phyloP scores from a whole-genome alignment of 345 rosid species.

The Diplotaxis tenuifolia region DNA sequence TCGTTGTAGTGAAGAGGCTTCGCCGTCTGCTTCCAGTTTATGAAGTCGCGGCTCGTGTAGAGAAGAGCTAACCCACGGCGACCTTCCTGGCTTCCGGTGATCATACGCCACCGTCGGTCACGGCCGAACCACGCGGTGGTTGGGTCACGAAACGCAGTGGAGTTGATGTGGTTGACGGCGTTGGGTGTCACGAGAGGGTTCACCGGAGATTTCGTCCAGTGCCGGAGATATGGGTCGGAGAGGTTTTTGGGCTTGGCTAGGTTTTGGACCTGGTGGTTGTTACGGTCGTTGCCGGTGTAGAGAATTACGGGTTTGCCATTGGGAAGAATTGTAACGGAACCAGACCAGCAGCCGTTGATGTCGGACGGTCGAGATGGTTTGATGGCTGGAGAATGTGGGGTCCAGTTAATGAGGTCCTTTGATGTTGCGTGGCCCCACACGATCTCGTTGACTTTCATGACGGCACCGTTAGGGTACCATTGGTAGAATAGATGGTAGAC shows the following conservation, averaged over 20 bases:
- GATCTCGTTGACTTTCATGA: slow-evolving; percentile 56
- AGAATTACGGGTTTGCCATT: slow-evolving; percentile 47
- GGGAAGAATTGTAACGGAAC: slow-evolving; percentile 58
- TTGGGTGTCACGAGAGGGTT: slow-evolving; percentile 58
- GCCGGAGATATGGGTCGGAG: slow-evolving; percentile 53
- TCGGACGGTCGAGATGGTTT: slow-evolving; percentile 49
- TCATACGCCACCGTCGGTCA: slow-evolving; percentile 47
- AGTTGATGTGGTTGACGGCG: slow-evolving; percentile 15
- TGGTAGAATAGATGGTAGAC: slow-evolving; percentile 44
- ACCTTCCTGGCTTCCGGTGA: slow-evolving; percentile 46
- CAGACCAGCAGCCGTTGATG: slow-evolving; percentile 64
- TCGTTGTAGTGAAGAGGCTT: slow-evolving; percentile 52
- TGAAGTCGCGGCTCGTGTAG: slow-evolving; percentile 54
- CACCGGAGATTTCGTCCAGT: slow-evolving; percentile 48
- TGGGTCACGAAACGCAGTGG: slow-evolving; percentile 59
- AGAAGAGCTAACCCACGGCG: slow-evolving; percentile 48
- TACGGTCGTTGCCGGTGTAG: slow-evolving; percentile 56
- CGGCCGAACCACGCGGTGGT: slow-evolving; percentile 63
- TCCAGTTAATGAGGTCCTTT: slow-evolving; percentile 69
- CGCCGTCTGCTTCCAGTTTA: slow-evolving; percentile 41
- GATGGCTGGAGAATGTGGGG: slow-evolving; percentile 50
- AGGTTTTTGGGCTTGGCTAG: slow-evolving; percentile 51
- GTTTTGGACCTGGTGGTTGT: slow-evolving; percentile 51
- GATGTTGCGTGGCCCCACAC: slow-evolving; percentile 83
- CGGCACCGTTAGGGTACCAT: slow-evolving; percentile 38